phyloP scores from a whole-genome alignment of 2,329 filamentous ascomycete genomes.

The Cladobotryum mycophilum region DNA sequence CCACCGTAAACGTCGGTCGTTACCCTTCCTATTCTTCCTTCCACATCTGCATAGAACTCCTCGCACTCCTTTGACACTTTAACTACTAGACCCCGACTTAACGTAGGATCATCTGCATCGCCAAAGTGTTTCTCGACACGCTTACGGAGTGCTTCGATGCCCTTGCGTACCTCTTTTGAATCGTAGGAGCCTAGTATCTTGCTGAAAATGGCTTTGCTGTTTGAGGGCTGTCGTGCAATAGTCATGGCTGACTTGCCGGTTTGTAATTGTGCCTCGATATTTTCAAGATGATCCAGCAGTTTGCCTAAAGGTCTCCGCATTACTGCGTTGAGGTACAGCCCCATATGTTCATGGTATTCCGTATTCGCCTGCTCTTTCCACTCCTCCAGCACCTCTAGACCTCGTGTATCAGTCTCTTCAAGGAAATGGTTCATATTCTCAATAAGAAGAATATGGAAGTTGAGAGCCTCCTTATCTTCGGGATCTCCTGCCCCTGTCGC shows the following conservation, averaged over 20 bases:
- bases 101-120: constrained; percentile 68
- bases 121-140: constrained; percentile 97
- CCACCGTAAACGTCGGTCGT: constrained; percentile 59
- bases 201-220: constrained; percentile 76
- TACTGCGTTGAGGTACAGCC: constrained; percentile 78
- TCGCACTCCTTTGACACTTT: constrained; percentile 57
- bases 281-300: constrained; percentile 85
- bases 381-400: constrained; percentile 69
- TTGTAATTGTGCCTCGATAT: constrained; percentile 67
- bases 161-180: constrained; percentile 76
- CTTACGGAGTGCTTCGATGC: constrained; percentile 84
- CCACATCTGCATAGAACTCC: constrained; percentile 55
- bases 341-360: constrained; percentile 82
- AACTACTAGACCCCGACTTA: constrained; percentile 52
- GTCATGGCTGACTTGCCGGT: constrained; percentile 52
- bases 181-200: constrained; percentile 80
- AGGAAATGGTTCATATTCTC: constrained; percentile 99
- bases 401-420: constrained; percentile 76
- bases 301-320: constrained; percentile 86
- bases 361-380: constrained; percentile 74
- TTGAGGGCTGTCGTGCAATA: constrained; percentile 75
- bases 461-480: constrained; percentile 94
- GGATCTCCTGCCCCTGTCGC: constrained; percentile 43
- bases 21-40: constrained; percentile 52
- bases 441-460: constrained; percentile 94